Evolutionary conservation across 352 stramenopile species (phyloP), one percentile per base, ranked within the genome.

Genomic region (Phytopythium aichiense): DNA sequence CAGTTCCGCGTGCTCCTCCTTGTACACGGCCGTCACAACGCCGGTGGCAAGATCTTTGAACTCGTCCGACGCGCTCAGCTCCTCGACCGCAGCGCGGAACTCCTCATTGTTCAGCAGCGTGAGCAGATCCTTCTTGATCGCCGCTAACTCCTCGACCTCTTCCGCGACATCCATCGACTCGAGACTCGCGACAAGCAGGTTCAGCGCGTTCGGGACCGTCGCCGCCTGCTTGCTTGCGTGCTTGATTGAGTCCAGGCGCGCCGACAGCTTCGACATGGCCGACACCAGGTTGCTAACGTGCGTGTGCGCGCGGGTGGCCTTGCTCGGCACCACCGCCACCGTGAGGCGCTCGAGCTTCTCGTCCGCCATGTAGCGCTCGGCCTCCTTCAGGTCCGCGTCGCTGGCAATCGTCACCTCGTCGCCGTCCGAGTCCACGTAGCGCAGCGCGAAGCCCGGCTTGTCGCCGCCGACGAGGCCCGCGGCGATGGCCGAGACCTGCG

Each of bases 351-450:
- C 52, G 59, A 87, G 61, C 31, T 64, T 45, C 55, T 81, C 77
- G 50, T 86, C 80, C 4, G 61, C 52, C 77, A 89, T 89, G 61
- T 83, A 87, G 43, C 71, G 58, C 13, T 71, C 49, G 51, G 77
- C 59, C 56, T 87, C 80, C 49, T 77, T 68, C 33, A 89, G 57
- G 63, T 89, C 80, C 20, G 69, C 66, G 58, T 86, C 73, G 56
- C 67, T 74, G 1, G 67, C 73, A 31, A 89, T 76, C 57, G 80
- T 87, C 37, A 89, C 77, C 25, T 72, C 45, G 56, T 89, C 80
- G 13, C 77, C 76, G 50, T 87, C 80, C 52, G 69, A 79, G 66
- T 89, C 80, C 53, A 68, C 71, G 62, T 89, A 89, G 50, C 72
- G 74, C 16, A 86, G 57, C 28, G 66, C 49, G 51, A 65, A 81